A percentile compares a stretch with the other conserved stretches of the same genome.
Conservation (phyloP, 305 asterid species). For the Rubia balearica region DNA sequence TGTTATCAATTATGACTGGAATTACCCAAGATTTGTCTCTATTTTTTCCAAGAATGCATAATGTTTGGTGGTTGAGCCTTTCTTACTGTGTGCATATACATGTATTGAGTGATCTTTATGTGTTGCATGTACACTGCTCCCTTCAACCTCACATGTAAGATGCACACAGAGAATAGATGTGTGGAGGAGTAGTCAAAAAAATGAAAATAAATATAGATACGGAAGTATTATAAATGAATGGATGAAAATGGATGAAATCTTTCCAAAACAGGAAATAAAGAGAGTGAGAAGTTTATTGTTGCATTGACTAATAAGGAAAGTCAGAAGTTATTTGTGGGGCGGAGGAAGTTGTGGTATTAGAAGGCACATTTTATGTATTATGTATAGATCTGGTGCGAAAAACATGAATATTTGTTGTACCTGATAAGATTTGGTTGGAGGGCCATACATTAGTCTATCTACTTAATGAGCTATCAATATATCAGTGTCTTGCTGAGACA, state of each 20-base stretch:
- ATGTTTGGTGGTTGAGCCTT: not conserved
- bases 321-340: not conserved
- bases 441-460: not conserved
- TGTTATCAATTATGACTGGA: not conserved
- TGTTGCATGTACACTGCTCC: not conserved
- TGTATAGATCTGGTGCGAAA: not conserved
- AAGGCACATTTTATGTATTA: not conserved
- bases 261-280: not conserved
- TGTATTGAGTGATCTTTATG: not conserved
- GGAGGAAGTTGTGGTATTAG: not conserved
- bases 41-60: not conserved
- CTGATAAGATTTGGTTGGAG: not conserved
- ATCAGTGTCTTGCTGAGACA: conserved; percentile 5
- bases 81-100: not conserved
- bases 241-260: not conserved
- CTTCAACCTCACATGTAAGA: not conserved
- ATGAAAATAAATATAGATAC: no score
- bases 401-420: not conserved
- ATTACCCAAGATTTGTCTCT: not conserved
- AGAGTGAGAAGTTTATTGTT: not conserved
- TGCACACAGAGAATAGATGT: not conserved
- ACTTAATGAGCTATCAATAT: not conserved
- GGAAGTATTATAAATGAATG: no score
- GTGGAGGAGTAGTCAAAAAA: not conserved
- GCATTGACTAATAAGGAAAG: not conserved